phyloP scores from a whole-genome alignment of 495 filamentous ascomycete genomes.

The Neurospora pannonica region DNA sequence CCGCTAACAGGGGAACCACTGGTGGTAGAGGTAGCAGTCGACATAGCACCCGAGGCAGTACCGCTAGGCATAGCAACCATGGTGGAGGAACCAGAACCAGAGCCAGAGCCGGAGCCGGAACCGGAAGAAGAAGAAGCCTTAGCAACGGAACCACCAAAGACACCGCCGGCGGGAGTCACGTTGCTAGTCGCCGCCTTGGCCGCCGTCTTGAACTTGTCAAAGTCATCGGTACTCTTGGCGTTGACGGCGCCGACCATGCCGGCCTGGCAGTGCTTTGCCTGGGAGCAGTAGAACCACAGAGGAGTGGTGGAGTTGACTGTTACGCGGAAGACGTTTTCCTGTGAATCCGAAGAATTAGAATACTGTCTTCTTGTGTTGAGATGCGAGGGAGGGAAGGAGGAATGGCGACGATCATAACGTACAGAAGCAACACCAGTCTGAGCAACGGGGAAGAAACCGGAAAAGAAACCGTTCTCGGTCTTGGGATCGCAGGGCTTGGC shows the following conservation, averaged over 20 bases:
- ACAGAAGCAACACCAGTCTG: conserved; percentile 14
- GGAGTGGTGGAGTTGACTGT: conserved; percentile 44
- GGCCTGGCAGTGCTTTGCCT: conserved; percentile 23
- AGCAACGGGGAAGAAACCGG: conserved; percentile 32
- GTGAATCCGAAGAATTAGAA: not conserved
- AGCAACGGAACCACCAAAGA: conserved; percentile 15
- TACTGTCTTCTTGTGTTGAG: not conserved
- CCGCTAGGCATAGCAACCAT: not conserved
- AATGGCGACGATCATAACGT: conserved; percentile 16
- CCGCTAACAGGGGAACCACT: not conserved
- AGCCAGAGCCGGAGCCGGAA: not conserved
- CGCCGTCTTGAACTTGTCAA: conserved; percentile 11
- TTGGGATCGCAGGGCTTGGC: conserved; percentile 36
- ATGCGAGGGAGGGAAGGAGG: not conserved
- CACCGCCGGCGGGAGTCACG: conserved; percentile 1
- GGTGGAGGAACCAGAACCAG: not conserved
- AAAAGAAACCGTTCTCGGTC: conserved; percentile 31
- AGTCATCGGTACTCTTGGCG: conserved; percentile 6
- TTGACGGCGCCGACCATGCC: conserved; percentile 32
- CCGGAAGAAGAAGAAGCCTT: not conserved
- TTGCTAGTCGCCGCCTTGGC: conserved; percentile 12
- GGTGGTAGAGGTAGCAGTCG: not conserved
- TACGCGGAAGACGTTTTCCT: conserved; percentile 35
- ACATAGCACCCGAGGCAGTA: not conserved
- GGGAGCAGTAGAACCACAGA: conserved; percentile 46